phyloP scores from a whole-genome alignment of 2,329 filamentous ascomycete species.

The Nigrograna mackinnonii region DNA sequence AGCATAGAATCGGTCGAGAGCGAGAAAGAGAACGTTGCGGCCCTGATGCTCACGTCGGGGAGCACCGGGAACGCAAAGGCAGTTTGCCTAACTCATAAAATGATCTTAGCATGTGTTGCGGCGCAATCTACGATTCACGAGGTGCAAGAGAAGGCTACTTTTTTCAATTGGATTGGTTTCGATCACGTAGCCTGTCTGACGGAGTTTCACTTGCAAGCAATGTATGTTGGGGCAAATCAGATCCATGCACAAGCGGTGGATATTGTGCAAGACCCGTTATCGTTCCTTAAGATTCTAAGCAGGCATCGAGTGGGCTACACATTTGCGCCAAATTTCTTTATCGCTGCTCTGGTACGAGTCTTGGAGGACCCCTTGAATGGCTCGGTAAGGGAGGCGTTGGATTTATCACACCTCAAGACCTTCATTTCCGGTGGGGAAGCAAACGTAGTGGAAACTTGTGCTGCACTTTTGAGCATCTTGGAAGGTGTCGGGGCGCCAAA shows the following conservation, averaged over 20 bases:
- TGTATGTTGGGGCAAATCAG: slow-evolving; percentile 47
- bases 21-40: not conserved
- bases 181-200: slow-evolving; percentile 59
- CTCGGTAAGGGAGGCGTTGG: slow-evolving; percentile 6
- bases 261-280: slow-evolving; percentile 43
- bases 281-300: slow-evolving; percentile 45
- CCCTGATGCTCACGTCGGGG: slow-evolving; percentile 56
- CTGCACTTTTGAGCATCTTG: slow-evolving; percentile 30
- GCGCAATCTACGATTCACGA: slow-evolving; percentile 39
- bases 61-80: slow-evolving; percentile 57
- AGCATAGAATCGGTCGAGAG: not conserved
- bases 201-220: slow-evolving; percentile 57
- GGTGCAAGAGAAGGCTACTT: slow-evolving; percentile 8
- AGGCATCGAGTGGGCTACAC: slow-evolving; percentile 47
- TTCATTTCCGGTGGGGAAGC: slow-evolving; percentile 53
- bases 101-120: slow-evolving; percentile 46
- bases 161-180: slow-evolving; percentile 54
- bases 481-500: slow-evolving; percentile 30
- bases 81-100: slow-evolving; percentile 48
- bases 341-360: slow-evolving; percentile 27
- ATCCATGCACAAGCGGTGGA: slow-evolving; percentile 50
- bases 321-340: slow-evolving; percentile 52
- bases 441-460: slow-evolving; percentile 43
- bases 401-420: slow-evolving; percentile 32
- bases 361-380: not conserved